Base-by-base conservation (phyloP, 495 filamentous ascomycete genomes). In the Glarea lozoyensis region DNA sequence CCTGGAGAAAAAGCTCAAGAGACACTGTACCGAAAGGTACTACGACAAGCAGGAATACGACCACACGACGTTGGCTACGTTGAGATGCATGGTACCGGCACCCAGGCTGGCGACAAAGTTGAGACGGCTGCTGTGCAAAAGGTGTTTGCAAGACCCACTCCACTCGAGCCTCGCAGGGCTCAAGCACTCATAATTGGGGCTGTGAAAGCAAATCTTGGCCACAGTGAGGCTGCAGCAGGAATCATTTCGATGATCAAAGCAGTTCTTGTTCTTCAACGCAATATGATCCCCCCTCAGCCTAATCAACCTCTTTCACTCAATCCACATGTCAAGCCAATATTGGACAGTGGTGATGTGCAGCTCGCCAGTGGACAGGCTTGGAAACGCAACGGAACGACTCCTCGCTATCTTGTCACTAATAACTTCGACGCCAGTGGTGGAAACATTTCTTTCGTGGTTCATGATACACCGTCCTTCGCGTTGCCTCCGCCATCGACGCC, bases 61-160 rank as follows among this genome's bases (percentile, higher is more conserved):
- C 80, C 86, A 2, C 72, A 73, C 39, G 78, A 86, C 32, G 64
- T 90, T 18, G 79, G 78, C 62, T 90, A 88, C 48, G 76, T 92
- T 12, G 86, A 93, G 56, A 86, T 88, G 76, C 86, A 93, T 55
- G 86, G 86, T 12, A 92, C 86, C 0, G 86, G 86, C 10, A 90
- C 86, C 0, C 82, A 87, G 55, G 84, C 82, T 15, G 86, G 86
- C 12, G 86, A 92, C 56, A 75, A 74, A 0, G 79, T 76, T 1
- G 86, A 92, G 58, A 84, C 89, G 79, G 60, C 69, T 20, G 84
- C 82, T 10, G 82, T 92, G 22, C 76, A 79, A n/a, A 79, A 79
- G 45, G 70, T 84, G 22, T 95, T 95, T 49, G 89, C 74, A 19
- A 75, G 89, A 33, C 69, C 72, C 4, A n/a, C n/a, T n/a, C n/a